Percentiles rank a stretch among this genome's conserved stretches.
These are phyloP conservation scores for Diaporthe sp. DNA, from an alignment of 2,329 filamentous ascomycete genomes.

Conservation along the genomic window DNA sequence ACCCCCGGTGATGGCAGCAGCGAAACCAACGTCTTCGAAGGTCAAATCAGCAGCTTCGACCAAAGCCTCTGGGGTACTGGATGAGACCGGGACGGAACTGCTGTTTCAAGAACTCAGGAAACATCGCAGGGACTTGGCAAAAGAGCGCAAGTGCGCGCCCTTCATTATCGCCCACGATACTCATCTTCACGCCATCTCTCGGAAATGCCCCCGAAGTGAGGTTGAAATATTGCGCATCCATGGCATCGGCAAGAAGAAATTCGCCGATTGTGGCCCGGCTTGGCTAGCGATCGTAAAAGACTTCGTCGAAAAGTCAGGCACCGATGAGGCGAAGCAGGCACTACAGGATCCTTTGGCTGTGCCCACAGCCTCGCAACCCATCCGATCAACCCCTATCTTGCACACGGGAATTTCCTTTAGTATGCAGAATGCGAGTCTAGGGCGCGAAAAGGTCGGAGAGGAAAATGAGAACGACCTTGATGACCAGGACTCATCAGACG, in stretches of 20 bases:
- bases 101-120: slow-evolving; percentile 27
- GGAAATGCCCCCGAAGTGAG: slow-evolving; percentile 18
- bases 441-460: not conserved
- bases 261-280: slow-evolving; percentile 19
- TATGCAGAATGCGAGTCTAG: slow-evolving; percentile 16
- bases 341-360: no score
- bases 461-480: not conserved
- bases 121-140: slow-evolving; percentile 27
- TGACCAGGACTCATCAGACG: not conserved
- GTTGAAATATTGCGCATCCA: slow-evolving; percentile 21
- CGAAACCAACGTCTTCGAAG: not conserved
- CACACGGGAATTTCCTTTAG: slow-evolving; percentile 27
- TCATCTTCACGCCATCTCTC: slow-evolving; percentile 18
- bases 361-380: not conserved
- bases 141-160: slow-evolving; percentile 20
- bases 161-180: slow-evolving; percentile 30
- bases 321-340: not conserved
- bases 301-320: not conserved
- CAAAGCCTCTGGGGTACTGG: not conserved
- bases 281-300: slow-evolving; percentile 32
- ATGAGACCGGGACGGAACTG: not conserved
- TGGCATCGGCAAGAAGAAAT: slow-evolving; percentile 28
- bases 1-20: not conserved
- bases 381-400: not conserved
- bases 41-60: not conserved